phyloP scores from a whole-genome alignment of 169 alveolate genomes.

The Amoebophrya sp. region DNA sequence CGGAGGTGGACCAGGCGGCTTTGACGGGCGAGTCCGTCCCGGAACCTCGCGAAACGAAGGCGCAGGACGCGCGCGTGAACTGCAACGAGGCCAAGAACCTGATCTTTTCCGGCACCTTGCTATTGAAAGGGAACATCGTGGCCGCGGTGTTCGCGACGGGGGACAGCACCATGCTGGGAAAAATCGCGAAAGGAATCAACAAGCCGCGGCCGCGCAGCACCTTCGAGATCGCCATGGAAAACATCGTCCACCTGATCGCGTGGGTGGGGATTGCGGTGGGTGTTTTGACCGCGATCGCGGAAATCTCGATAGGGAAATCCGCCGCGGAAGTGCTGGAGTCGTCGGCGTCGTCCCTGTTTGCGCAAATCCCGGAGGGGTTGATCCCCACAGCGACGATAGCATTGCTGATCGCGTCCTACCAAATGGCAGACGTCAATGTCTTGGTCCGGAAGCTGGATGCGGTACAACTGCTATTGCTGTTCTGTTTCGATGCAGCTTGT shows the following conservation, averaged over 20 bases:
- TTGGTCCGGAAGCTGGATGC: slow-evolving; percentile 13
- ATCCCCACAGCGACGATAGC: neutral
- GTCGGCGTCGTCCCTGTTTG: neutral
- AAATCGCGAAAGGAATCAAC: neutral
- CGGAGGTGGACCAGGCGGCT: neutral
- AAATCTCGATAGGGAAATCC: neutral
- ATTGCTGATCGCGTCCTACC: neutral
- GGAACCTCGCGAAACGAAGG: neutral
- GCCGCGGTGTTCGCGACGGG: neutral
- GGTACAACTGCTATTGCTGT: neutral
- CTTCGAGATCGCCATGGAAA: slow-evolving; percentile 8
- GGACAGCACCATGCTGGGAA: neutral
- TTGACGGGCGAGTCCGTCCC: slow-evolving; percentile 3
- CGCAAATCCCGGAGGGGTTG: neutral
- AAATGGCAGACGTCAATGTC: neutral
- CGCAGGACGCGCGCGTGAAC: neutral
- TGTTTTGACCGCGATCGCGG: neutral
- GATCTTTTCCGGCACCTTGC: neutral
- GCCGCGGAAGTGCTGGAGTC: slow-evolving; percentile 24
- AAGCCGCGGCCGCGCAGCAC: slow-evolving; percentile 6
- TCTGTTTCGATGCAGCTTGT: too few relatives aligned
- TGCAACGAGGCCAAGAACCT: neutral
- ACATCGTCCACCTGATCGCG: slow-evolving; percentile 15
- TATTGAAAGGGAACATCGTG: neutral
- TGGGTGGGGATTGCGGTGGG: neutral